Conservation (phyloP, 225 moss, liverwort and hornwort genomes). For the Marchantia polymorpha region DNA sequence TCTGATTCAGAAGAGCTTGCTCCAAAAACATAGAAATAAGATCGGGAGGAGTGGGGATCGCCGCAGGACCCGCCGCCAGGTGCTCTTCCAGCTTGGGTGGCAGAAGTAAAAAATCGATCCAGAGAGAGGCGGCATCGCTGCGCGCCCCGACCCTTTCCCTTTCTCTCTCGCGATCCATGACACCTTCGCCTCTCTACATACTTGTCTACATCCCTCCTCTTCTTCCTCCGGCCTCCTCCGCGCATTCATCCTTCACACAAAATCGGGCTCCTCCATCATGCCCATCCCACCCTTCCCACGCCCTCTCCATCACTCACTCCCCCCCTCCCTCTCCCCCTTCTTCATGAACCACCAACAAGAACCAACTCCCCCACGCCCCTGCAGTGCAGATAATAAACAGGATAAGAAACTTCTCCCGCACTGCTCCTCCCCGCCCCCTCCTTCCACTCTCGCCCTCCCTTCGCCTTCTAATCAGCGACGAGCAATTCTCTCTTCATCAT, state of each 20-base stretch:
- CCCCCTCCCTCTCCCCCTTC: not conserved
- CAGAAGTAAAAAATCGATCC: conserved; percentile 92
- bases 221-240: not conserved
- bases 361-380: too few species aligned
- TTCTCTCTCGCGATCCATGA: conserved; percentile 66
- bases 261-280: not conserved
- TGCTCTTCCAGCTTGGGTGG: conserved; percentile 92
- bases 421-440: not conserved
- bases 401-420: not conserved
- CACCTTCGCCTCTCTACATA: conserved; percentile 33
- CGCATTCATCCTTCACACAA: conserved; percentile 18
- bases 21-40: conserved; percentile 91
- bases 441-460: not conserved
- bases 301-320: not conserved
- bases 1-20: conserved; percentile 81
- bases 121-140: conserved; percentile 76
- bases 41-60: conserved; percentile 63
- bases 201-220: conserved; percentile 21
- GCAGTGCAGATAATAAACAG: not conserved
- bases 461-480: conserved; percentile 1
- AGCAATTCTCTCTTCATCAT: not conserved
- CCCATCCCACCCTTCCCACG: not conserved
- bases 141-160: conserved; percentile 71
- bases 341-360: not conserved
- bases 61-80: conserved; percentile 53